These are phyloP conservation scores for Kodamaea kakaduensis DNA, from an alignment of 805 yeast species.

Conservation along the genomic window DNA sequence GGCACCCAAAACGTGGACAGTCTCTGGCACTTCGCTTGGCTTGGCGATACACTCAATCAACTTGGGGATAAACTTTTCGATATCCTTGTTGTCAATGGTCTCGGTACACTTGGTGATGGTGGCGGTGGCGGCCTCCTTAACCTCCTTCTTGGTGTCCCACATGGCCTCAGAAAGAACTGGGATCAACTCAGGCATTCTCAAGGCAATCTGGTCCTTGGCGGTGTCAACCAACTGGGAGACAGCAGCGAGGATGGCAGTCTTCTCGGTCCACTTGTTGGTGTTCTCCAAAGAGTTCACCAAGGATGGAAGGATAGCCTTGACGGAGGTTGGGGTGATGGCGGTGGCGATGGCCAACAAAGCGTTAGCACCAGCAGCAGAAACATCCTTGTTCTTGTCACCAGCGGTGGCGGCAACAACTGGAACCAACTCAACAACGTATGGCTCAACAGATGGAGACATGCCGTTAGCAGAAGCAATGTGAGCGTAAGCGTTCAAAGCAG, in stretches of 20 bases:
- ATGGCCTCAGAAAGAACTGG: slow-evolving; percentile 98
- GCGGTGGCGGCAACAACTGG: slow-evolving; percentile 67
- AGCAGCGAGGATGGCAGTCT: slow-evolving; percentile 84
- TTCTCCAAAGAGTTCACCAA: slow-evolving; percentile 61
- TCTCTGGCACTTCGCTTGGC: slow-evolving; percentile 97
- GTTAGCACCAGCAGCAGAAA: slow-evolving; percentile 66
- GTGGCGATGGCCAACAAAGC: slow-evolving; percentile 76
- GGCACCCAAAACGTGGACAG: slow-evolving; percentile 98
- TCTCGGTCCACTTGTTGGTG: slow-evolving; percentile 97
- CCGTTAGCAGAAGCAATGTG: slow-evolving; percentile 80
- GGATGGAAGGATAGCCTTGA: slow-evolving; percentile 85
- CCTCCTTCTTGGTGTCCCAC: slow-evolving; percentile 99
- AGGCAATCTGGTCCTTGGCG: slow-evolving; percentile 93
- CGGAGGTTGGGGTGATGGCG: slow-evolving; percentile 87
- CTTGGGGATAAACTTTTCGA: slow-evolving; percentile 97
- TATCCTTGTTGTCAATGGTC: slow-evolving; percentile 99
- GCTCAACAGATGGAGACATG: slow-evolving; percentile 92
- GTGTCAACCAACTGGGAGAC: slow-evolving; percentile 84
- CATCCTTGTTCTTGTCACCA: slow-evolving; percentile 85
- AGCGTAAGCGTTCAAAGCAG: slow-evolving; percentile 77
- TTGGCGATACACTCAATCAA: slow-evolving; percentile 94
- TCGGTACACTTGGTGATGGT: slow-evolving; percentile 96
- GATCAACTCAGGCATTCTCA: slow-evolving; percentile 99
- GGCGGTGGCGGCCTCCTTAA: slow-evolving; percentile 92
- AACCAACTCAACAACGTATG: slow-evolving; percentile 79